phyloP scores from a whole-genome alignment of 1,284 basidiomycete species.

The Rhodotorula sp. region DNA sequence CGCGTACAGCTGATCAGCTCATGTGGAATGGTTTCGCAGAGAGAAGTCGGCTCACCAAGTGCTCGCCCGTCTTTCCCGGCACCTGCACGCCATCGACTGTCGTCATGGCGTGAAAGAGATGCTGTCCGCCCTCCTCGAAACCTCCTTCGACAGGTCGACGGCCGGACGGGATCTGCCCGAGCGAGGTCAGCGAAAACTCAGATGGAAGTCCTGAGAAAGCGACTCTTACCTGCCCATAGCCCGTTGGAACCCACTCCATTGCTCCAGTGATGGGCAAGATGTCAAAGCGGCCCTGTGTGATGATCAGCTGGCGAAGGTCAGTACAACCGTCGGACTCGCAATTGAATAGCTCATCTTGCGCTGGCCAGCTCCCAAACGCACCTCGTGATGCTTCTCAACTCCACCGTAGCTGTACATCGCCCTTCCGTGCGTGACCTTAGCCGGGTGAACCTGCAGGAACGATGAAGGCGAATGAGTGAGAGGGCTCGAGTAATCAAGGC shows the following conservation, averaged over 20 bases:
- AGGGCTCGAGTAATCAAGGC: background rate
- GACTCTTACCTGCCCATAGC: slow-evolving; percentile 13
- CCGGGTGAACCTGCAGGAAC: slow-evolving; percentile 18
- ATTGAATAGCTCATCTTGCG: no score
- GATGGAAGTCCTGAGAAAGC: background rate
- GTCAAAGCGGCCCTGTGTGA: slow-evolving; percentile 35
- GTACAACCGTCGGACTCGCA: no score
- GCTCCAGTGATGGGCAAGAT: slow-evolving; percentile 29
- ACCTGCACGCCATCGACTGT: slow-evolving; percentile 25
- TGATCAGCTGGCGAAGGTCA: no score
- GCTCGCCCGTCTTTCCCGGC: slow-evolving; percentile 35
- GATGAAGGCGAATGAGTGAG: no score
- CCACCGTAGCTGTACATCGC: slow-evolving; percentile 22
- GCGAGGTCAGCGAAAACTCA: no score
- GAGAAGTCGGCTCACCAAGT: slow-evolving; percentile 18
- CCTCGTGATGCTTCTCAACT: slow-evolving; percentile 18
- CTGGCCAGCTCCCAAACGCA: background rate
- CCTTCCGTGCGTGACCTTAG: slow-evolving; percentile 17
- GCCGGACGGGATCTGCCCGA: slow-evolving; percentile 29
- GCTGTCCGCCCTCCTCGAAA: slow-evolving; percentile 31
- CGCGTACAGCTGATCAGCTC: background rate
- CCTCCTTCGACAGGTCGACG: slow-evolving; percentile 35
- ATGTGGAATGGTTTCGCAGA: background rate
- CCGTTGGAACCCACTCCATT: slow-evolving; percentile 35
- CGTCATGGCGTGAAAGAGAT: slow-evolving; percentile 33